Evolutionary conservation across 768 basidiomycete genomes (phyloP).

Genomic region (Leucosporidium yakuticum): DNA sequence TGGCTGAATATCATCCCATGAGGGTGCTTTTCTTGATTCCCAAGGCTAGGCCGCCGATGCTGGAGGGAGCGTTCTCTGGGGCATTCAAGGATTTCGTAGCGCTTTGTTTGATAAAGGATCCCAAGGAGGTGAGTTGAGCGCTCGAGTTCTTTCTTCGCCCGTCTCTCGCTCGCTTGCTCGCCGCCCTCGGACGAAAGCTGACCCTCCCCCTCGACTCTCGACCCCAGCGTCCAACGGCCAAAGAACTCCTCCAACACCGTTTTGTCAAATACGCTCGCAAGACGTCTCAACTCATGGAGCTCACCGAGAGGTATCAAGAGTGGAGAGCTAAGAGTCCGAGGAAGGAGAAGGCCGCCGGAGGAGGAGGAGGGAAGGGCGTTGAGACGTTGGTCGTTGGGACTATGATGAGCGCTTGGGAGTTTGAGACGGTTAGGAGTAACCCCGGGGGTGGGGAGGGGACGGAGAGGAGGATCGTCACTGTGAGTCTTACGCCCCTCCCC

Average conservation of each 20-base stretch:
- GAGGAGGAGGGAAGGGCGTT: conserved; percentile 3
- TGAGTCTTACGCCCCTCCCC: background rate
- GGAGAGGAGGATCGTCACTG: conserved; percentile 9
- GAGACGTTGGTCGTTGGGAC: conserved; percentile 49
- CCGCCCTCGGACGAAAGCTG: background rate
- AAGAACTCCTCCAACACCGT: conserved; percentile 84
- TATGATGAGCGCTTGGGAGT: conserved; percentile 89
- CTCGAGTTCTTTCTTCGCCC: background rate
- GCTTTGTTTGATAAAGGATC: conserved; percentile 88
- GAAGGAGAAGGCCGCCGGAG: conserved; percentile 45
- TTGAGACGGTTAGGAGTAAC: conserved; percentile 66
- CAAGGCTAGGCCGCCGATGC: conserved; percentile 83
- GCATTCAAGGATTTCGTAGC: conserved; percentile 91
- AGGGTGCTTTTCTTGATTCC: conserved; percentile 95
- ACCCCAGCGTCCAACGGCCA: conserved; percentile 86
- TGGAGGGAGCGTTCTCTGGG: conserved; percentile 77
- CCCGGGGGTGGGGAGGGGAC: conserved; percentile 24
- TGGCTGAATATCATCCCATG: conserved; percentile 98
- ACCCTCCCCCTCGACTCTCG: too few relatives aligned
- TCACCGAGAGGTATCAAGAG: conserved; percentile 81
- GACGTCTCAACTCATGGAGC: conserved; percentile 74
- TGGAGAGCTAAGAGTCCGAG: conserved; percentile 54
- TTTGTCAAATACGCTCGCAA: conserved; percentile 82
- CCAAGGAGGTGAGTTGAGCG: conserved; percentile 60
- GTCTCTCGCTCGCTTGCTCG: background rate